Conservation (phyloP, 2,329 filamentous ascomycete genomes). For the Aspergillus sp. region DNA sequence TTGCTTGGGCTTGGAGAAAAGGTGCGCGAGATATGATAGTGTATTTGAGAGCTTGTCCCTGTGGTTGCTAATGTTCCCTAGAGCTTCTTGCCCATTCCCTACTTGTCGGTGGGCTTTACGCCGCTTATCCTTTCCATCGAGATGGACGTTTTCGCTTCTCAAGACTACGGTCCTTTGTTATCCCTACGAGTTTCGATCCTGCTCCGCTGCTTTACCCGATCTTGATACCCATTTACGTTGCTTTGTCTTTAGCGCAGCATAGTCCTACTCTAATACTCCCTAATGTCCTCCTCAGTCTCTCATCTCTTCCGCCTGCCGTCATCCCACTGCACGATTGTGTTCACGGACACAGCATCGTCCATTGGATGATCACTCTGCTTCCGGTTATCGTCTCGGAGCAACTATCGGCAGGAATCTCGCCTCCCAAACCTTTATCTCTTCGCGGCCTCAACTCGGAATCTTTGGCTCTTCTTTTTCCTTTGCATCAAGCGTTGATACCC, state of each 20-base stretch:
- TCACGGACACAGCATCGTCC: slow-evolving; percentile 64
- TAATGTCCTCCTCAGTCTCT: slow-evolving; percentile 79
- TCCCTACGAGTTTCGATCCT: slow-evolving; percentile 83
- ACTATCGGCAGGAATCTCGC: slow-evolving; percentile 35
- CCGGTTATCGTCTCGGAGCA: slow-evolving; percentile 62
- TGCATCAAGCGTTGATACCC: slow-evolving; percentile 75
- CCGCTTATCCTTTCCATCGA: slow-evolving; percentile 56
- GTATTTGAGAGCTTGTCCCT: background rate
- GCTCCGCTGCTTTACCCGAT: slow-evolving; percentile 88
- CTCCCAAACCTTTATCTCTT: slow-evolving; percentile 34
- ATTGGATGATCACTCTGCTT: slow-evolving; percentile 75
- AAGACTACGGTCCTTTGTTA: slow-evolving; percentile 52
- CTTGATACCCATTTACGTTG: slow-evolving; percentile 72
- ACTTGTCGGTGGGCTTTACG: slow-evolving; percentile 37
- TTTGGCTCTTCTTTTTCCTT: slow-evolving; percentile 70
- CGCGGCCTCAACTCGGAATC: slow-evolving; percentile 56
- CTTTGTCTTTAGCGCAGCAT: slow-evolving; percentile 68
- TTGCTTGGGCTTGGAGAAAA: slow-evolving; percentile 41
- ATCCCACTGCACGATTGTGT: slow-evolving; percentile 64
- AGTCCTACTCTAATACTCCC: slow-evolving; percentile 66
- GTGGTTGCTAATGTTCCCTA: slow-evolving; percentile 22
- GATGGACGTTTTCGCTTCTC: slow-evolving; percentile 31
- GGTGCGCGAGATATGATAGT: slow-evolving; percentile 28
- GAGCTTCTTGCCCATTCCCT: slow-evolving; percentile 37
- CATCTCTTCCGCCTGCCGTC: slow-evolving; percentile 71